Evolutionary conservation across 345 rosid genomes (phyloP), one percentile per base, ranked within the genome.

Genomic region (Eucalyptus sp.): DNA sequence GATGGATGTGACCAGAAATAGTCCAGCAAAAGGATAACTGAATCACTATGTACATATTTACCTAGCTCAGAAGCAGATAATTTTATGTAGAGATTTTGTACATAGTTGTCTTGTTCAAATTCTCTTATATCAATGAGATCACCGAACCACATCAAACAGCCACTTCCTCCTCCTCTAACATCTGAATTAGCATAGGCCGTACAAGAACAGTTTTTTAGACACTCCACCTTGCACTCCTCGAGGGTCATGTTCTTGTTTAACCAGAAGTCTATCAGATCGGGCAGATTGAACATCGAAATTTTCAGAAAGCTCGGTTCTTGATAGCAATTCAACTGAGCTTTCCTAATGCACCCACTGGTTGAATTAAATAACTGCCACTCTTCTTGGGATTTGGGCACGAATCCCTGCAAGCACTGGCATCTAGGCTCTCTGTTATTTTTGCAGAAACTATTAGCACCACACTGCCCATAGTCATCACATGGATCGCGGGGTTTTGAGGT

Each of bases 331-430:
- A 88, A 49, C 25, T 50, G 50, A 25, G 17, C 15, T 58, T 17
- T 88, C 50, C 89, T 54, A 25, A 37, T 51, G 71, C 91, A 91
- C 6, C 90, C 91, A 27, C 24, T 43, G 46, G 89, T 17, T 89
- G 87, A 92, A 87, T 92, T 92, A 76, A 71, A 27, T 20, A 90
- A 44, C n/a, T 71, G 76, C 94, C 93, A 92, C 15, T 89, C 90
- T 18, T 90, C 86, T 22, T 27, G 89, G 31, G 91, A 90, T 43
- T 20, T 89, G 16, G 95, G 91, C 58, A 83, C 29, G 46, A 93
- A 94, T 7, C 96, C 93, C 14, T 88, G 64, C 76, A 90, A 58
- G 84, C 96, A 94, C n/a, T 89, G 48, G 88, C 91, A 66, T 54
- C 79, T 87, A 4, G 50, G 16, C 27, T 87, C 79, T 87, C 9